Base-by-base conservation (phyloP, 139 green algal species). In the Chlamydomonas sp. region DNA sequence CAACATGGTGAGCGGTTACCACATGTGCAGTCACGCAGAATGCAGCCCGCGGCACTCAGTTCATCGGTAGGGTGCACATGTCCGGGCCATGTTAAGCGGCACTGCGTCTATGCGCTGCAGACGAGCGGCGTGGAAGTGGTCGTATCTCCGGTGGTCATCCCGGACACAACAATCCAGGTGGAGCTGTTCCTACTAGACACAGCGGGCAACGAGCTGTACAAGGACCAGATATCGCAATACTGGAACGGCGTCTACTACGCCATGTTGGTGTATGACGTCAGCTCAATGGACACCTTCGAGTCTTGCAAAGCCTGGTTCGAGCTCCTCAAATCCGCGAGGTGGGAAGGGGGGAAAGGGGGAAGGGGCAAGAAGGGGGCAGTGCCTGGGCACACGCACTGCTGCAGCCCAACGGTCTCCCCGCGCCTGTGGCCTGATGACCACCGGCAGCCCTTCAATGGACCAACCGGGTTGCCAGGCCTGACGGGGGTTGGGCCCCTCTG, bases 181-280 rank as follows among this genome's bases (percentile, higher is more conserved):
- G 91, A 93, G 69, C 77, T 93, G 16, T 92, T 87, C 74, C 78
- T 93, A 0, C 73, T 89, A 18, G 91, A 93, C 83, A 92, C 91
- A 15, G 67, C 88, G 59, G 91, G 91, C 0, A 90, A 68, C 67
- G 89, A 92, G 7, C 75, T 92, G 7, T 90, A 89, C 80, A 90
- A 82, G 59, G 89, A 92, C 3, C 75, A 86, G n/a, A 75, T 92
- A 86, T 74, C 82, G 0, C 80, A 89, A 16, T 88, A 90, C 63
- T 93, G 91, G 91, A 92, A 93, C 79, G 91, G 91, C 68, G 83
- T 93, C 6, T 93, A 93, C 86, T 90, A 92, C 31, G 91, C 91
- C 63, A 87, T 92, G 1, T 79, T 93, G 0, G 91, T 93, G 20
- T 93, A 89, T 77, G 88, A 92, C 18, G 79, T 93, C 9, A 91